Percentiles rank a stretch among this genome's conserved stretches.
These are phyloP conservation scores for Trichoderma sp. DNA, from an alignment of 2,329 filamentous ascomycete genomes.

Conservation along the genomic window DNA sequence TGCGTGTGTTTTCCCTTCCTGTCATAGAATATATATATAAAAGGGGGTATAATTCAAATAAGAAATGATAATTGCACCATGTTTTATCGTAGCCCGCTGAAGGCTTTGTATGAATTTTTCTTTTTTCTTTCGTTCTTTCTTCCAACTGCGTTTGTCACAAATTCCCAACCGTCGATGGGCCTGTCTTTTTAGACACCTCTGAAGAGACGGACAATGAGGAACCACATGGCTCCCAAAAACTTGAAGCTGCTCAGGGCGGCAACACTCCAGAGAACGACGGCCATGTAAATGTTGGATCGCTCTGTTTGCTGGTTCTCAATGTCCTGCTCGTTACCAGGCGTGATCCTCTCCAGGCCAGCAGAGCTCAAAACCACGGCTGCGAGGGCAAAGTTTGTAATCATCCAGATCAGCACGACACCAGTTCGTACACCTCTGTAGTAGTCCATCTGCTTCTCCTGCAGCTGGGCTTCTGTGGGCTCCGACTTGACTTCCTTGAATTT, in stretches of 20 bases:
- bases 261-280: slow-evolving; percentile 85
- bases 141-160: background rate
- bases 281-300: slow-evolving; percentile 80
- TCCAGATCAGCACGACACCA: slow-evolving; percentile 90
- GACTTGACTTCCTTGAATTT: slow-evolving; percentile 77
- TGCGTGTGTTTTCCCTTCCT: background rate
- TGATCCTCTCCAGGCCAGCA: slow-evolving; percentile 74
- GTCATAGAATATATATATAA: slow-evolving; percentile 7
- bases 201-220: slow-evolving; percentile 86
- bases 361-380: slow-evolving; percentile 83
- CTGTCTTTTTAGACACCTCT: slow-evolving; percentile 59
- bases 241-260: slow-evolving; percentile 82
- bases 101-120: background rate
- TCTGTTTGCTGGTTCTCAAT: slow-evolving; percentile 48
- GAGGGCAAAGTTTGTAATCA: slow-evolving; percentile 91
- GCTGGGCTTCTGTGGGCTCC: slow-evolving; percentile 53
- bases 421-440: slow-evolving; percentile 97
- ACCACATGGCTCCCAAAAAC: slow-evolving; percentile 87
- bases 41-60: slow-evolving; percentile 29
- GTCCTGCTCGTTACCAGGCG: slow-evolving; percentile 43
- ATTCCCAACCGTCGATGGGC: background rate
- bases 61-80: slow-evolving; percentile 11
- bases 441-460: slow-evolving; percentile 87
- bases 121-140: background rate
- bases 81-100: slow-evolving; percentile 10